A percentile compares a stretch with the other conserved stretches of the same genome.
phyloP scores from a whole-genome alignment of 139 green algal genomes.

The Picochlorum costavermella region DNA sequence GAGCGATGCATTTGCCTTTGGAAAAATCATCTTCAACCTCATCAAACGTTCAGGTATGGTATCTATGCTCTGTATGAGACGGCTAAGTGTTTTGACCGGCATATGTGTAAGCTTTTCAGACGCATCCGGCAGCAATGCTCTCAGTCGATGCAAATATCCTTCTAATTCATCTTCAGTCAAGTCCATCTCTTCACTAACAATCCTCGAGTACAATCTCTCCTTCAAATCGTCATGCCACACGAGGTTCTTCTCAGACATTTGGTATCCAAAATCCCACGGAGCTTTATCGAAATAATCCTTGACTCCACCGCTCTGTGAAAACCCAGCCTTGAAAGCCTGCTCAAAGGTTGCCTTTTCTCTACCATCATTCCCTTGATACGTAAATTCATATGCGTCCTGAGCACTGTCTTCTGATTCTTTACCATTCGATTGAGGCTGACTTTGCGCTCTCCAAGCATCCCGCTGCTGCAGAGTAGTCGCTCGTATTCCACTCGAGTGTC shows the following conservation, averaged over 20 bases:
- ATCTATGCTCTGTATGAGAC: conserved; percentile 12
- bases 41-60: conserved; percentile 52
- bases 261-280: conserved; percentile 43
- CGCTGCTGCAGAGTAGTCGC: too few relatives aligned
- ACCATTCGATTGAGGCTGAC: too few relatives aligned
- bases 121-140: conserved; percentile 41
- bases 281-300: neutral
- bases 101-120: conserved; percentile 27
- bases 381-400: conserved; percentile 16
- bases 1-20: conserved; percentile 35
- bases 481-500: neutral
- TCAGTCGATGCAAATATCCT: conserved; percentile 37
- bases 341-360: conserved; percentile 31
- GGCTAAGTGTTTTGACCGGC: conserved; percentile 12
- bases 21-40: conserved; percentile 50
- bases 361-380: conserved; percentile 24
- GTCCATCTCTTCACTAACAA: conserved; percentile 41
- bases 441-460: too few relatives aligned
- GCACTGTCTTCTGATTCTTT: neutral
- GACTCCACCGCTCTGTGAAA: neutral
- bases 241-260: conserved; percentile 58
- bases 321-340: conserved; percentile 2
- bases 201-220: conserved; percentile 47
- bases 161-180: conserved; percentile 54
- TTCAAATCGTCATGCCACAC: conserved; percentile 66